Conservation (phyloP, 139 green algal species). For the Chlamydomonas incerta region DNA sequence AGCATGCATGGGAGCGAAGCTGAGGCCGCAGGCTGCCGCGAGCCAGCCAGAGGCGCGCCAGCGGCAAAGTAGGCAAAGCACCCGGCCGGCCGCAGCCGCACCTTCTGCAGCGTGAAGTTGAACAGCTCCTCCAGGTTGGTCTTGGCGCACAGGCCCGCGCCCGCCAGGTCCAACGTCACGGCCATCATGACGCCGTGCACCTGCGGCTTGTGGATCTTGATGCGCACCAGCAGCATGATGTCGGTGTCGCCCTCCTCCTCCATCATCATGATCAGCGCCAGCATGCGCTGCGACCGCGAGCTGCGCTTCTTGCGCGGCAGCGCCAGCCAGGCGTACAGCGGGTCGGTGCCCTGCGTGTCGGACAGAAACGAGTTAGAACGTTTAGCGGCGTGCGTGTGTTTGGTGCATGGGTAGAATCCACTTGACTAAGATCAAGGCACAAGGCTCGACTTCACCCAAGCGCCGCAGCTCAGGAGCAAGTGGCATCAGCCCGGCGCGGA, state of each 20-base stretch:
- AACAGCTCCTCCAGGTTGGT: constrained; percentile 81
- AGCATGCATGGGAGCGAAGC: too few species aligned
- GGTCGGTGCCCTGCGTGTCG: constrained; percentile 60
- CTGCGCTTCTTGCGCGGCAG: not conserved
- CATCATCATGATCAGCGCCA: constrained; percentile 15
- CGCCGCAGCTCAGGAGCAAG: too few species aligned
- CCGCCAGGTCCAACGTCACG: constrained; percentile 73
- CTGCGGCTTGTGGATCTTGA: constrained; percentile 69
- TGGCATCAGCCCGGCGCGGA: too few species aligned
- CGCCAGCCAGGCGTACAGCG: constrained; percentile 84
- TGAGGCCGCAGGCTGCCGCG: too few species aligned
- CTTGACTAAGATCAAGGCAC: too few species aligned
- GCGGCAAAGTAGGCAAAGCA: too few species aligned
- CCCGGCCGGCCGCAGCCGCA: not conserved
- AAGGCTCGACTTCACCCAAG: too few species aligned
- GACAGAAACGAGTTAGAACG: too few species aligned
- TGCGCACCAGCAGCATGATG: constrained; percentile 74
- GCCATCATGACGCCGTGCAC: constrained; percentile 50
- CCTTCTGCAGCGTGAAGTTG: constrained; percentile 73
- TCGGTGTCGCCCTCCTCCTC: constrained; percentile 18
- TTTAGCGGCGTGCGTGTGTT: too few species aligned
- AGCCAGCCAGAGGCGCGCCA: too few species aligned
- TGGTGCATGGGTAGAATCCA: too few species aligned
- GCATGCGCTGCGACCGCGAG: constrained; percentile 15
- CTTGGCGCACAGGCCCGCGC: constrained; percentile 71